Percentiles rank a stretch among this genome's conserved stretches.
Conservation (phyloP, 306 rosid genomes). For the Cyamopsis tetragonoloba region DNA sequence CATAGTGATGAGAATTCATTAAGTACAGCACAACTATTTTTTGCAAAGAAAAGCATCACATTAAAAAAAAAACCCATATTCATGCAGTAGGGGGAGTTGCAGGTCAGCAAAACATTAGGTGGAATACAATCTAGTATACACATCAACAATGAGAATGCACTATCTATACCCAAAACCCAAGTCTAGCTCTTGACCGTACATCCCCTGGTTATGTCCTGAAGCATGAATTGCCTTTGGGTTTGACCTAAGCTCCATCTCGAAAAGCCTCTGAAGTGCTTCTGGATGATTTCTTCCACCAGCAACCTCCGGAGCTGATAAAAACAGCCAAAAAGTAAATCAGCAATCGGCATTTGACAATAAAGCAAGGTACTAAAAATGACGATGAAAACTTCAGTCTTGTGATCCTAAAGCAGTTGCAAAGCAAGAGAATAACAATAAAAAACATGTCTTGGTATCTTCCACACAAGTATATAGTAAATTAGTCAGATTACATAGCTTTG, state of each 20-base stretch:
- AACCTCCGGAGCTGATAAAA: slow-evolving; percentile 43
- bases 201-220: slow-evolving; percentile 37
- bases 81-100: slow-evolving; percentile 35
- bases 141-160: slow-evolving; percentile 27
- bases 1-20: slow-evolving; percentile 31
- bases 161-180: slow-evolving; percentile 81
- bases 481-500: not conserved
- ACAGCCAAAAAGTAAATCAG: slow-evolving; percentile 3
- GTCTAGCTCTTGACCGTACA: slow-evolving; percentile 73
- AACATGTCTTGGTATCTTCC: not conserved
- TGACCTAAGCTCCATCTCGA: slow-evolving; percentile 81
- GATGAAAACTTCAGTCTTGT: not conserved
- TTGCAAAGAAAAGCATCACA: slow-evolving; percentile 25
- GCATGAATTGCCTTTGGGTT: slow-evolving; percentile 35
- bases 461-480: not conserved
- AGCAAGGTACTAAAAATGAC: not conserved
- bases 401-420: slow-evolving; percentile 4
- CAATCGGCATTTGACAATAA: slow-evolving; percentile 2
- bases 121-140: slow-evolving; percentile 45
- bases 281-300: slow-evolving; percentile 76
- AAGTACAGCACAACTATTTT: slow-evolving; percentile 35
- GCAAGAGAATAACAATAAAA: not conserved
- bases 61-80: slow-evolving; percentile 36
- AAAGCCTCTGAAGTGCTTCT: slow-evolving; percentile 74
- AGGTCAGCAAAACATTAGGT: slow-evolving; percentile 24